Conservation (phyloP, 2,329 filamentous ascomycete species). For the Ophiosphaerella herpotricha region DNA sequence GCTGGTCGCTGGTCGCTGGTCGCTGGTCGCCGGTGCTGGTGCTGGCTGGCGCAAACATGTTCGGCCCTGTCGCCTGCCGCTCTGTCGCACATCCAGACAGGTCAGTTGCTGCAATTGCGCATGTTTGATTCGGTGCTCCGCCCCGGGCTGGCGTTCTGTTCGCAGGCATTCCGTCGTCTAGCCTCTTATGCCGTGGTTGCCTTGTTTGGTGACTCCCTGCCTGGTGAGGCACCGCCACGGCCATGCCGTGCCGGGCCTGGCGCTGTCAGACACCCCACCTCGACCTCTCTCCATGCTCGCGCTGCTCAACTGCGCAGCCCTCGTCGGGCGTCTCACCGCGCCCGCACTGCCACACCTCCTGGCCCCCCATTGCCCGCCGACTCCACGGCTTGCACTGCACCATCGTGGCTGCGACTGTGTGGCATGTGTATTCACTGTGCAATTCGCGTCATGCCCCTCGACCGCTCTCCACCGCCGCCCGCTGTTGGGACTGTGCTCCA, state of each 20-base stretch:
- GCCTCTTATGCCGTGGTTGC: conserved; percentile 21
- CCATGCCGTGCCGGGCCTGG: conserved; percentile 21
- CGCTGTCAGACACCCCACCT: conserved; percentile 8
- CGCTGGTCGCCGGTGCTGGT: too few species aligned
- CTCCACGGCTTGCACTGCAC: conserved; percentile 6
- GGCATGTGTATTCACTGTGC: not conserved
- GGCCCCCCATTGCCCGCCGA: too few species aligned
- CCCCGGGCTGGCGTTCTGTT: conserved; percentile 23
- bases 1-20: too few species aligned
- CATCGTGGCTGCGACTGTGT: conserved; percentile 15
- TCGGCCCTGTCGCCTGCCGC: conserved; percentile 4
- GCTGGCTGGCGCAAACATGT: conserved; percentile 15
- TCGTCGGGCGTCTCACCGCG: conserved; percentile 24
- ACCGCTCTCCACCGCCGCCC: not conserved
- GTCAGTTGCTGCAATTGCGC: conserved; percentile 11
- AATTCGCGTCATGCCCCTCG: not conserved
- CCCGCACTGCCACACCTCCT: not conserved
- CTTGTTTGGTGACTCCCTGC: conserved; percentile 8
- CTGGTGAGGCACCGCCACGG: conserved; percentile 20
- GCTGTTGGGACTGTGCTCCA: not conserved
- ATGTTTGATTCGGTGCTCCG: conserved; percentile 20
- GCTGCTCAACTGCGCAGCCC: conserved; percentile 26
- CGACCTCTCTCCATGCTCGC: conserved; percentile 1
- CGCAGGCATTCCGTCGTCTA: conserved; percentile 17
- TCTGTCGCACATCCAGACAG: conserved; percentile 15